A percentile compares a stretch with the other conserved stretches of the same genome.
Conservation (phyloP, 352 stramenopile genomes). For the Globisporangium parvum region DNA sequence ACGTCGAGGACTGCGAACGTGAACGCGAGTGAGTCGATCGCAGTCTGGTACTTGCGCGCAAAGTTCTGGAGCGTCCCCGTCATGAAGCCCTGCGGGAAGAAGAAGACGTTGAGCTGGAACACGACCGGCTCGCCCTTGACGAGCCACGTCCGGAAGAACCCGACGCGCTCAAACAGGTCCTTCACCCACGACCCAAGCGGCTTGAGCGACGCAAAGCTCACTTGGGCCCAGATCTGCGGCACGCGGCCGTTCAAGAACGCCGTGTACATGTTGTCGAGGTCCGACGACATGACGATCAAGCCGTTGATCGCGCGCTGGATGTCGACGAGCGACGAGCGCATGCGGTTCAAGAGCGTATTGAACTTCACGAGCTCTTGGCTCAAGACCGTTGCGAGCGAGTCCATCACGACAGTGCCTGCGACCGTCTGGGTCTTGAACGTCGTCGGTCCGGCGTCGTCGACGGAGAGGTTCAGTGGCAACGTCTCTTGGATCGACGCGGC, state of each 20-base stretch:
- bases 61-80: constrained; percentile 93
- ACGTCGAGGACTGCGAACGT: constrained; percentile 83
- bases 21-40: constrained; percentile 93
- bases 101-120: constrained; percentile 91
- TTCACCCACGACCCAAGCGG: constrained; percentile 89
- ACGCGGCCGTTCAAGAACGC: constrained; percentile 90
- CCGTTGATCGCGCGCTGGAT: constrained; percentile 82
- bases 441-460: constrained; percentile 84
- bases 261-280: constrained; percentile 96
- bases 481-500: constrained; percentile 60
- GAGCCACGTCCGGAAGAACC: constrained; percentile 92
- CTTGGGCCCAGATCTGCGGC: constrained; percentile 80
- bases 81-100: constrained; percentile 91
- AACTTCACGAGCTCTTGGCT: constrained; percentile 94
- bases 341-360: constrained; percentile 85
- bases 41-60: constrained; percentile 91
- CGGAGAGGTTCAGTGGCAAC: constrained; percentile 52
- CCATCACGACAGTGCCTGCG: constrained; percentile 82
- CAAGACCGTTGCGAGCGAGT: constrained; percentile 91
- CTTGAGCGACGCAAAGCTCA: constrained; percentile 93
- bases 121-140: constrained; percentile 84
- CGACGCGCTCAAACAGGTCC: constrained; percentile 83
- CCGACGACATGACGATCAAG: constrained; percentile 91
- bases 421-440: constrained; percentile 89
- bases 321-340: constrained; percentile 75